Evolutionary conservation across 202 grass and related monocot species (phyloP), one percentile per base, ranked within the genome.

Genomic region (Panicum virgatum): DNA sequence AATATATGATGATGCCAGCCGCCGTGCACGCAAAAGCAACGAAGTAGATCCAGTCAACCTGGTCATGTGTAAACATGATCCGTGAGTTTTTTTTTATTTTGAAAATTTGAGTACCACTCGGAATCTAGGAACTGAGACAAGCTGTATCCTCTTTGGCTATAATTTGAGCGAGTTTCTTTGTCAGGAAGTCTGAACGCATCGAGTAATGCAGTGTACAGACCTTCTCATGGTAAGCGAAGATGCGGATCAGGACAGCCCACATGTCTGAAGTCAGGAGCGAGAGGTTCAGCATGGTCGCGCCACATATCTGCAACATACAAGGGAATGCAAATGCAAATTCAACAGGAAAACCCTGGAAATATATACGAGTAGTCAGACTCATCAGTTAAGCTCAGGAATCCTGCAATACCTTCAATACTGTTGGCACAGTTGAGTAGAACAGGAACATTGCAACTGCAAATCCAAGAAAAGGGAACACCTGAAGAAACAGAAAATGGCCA

Each of bases 11-110:
- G 52, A 98, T 85, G 3, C 90, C 96, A 30, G 83, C 36, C 0
- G 80, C 69, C 3, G 93, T 89, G 69, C 83, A 78, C 14, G 75
- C 84, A 72, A 94, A 98, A 51, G 90, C 92, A 69, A 95, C 42
- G 8, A 91, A 93, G 79, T 98, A 98, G 59, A 98, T 88, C 92
- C 96, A 98, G 72, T 98, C 96, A 15, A 98, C 92, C 96, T 98
- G 77, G 7, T 62, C 64, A 84, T 76, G 48, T 1, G 44, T 12
- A 77, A 80, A 80, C 14, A 38, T 18, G 18, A 20, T 6, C 37
- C 12, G 19, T 82, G 23, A 75, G 72, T 64, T 6, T 80, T 65
- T 6, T n/a, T 52, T 78, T 6, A 12, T 52, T 78, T 52, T n/a
- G n/a, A 79, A 32, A 61, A 14, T 60, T 45, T 0, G 11, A 66